These are phyloP conservation scores for Boletus bicolor DNA, from an alignment of 768 basidiomycete species.

Conservation along the genomic window DNA sequence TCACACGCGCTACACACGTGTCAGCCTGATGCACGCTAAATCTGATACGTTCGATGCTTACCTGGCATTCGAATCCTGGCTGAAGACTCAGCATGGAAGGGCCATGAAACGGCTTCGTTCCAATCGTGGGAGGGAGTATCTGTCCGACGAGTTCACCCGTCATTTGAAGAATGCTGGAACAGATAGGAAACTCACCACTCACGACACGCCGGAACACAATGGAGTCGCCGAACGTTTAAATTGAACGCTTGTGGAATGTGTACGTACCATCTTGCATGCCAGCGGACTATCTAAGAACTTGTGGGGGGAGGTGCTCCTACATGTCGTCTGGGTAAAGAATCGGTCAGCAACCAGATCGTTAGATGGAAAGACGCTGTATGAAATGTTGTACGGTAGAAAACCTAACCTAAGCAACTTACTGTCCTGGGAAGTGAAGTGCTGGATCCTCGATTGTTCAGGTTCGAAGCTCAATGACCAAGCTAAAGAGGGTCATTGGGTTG, in stretches of 20 bases:
- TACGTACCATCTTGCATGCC: conserved; percentile 16
- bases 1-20: no score
- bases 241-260: conserved; percentile 12
- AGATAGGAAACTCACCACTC: neutral
- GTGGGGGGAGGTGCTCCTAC: conserved; percentile 22
- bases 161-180: neutral
- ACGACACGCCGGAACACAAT: conserved; percentile 25
- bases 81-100: no score
- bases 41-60: no score
- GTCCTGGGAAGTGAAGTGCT: conserved; percentile 19
- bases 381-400: conserved; percentile 5
- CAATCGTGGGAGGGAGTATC: no score
- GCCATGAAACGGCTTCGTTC: no score
- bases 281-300: conserved; percentile 8
- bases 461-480: no score
- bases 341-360: neutral
- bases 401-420: conserved; percentile 16
- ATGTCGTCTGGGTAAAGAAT: conserved; percentile 21
- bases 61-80: no score
- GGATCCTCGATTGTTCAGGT: neutral
- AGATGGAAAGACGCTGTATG: conserved; percentile 7
- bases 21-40: no score
- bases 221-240: conserved; percentile 27
- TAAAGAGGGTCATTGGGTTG: no score
- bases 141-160: no score